Evolutionary conservation across 331 rosid genomes (phyloP).

Genomic region (Dryas integrifolia): DNA sequence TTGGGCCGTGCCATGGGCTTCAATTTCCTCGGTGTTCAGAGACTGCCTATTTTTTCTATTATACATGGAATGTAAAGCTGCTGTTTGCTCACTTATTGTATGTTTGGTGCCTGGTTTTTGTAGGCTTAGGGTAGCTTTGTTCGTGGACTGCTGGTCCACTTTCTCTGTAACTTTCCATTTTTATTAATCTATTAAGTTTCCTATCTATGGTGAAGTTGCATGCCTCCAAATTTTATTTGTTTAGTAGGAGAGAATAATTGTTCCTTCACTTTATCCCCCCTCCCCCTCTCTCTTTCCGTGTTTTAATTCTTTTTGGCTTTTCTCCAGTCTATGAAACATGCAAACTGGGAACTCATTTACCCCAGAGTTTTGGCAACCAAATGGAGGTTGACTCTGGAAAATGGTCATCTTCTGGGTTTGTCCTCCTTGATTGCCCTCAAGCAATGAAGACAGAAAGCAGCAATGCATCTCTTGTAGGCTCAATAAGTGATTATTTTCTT

Average conservation of each 20-base stretch:
- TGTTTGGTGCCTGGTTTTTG: too few species aligned
- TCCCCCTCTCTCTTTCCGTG: slow-evolving; percentile 7
- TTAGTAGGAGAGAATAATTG: neutral
- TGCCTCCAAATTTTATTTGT: neutral
- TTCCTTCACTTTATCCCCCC: neutral
- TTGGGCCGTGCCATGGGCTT: too few species aligned
- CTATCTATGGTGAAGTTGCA: neutral
- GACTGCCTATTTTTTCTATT: too few species aligned
- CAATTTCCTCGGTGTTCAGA: too few species aligned
- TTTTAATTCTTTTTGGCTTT: slow-evolving; percentile 17
- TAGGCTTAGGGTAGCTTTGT: too few species aligned
- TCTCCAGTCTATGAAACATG: slow-evolving; percentile 90
- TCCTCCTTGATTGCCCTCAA: slow-evolving; percentile 95
- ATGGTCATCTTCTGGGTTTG: slow-evolving; percentile 68
- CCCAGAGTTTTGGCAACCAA: slow-evolving; percentile 77
- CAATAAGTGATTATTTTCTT: slow-evolving; percentile 90
- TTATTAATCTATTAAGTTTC: too few species aligned
- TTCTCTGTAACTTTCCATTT: too few species aligned
- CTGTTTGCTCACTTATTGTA: too few species aligned
- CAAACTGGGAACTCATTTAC: slow-evolving; percentile 92
- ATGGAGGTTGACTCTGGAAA: slow-evolving; percentile 90
- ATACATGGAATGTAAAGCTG: too few species aligned
- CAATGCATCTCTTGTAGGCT: slow-evolving; percentile 91
- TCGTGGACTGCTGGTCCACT: too few species aligned
- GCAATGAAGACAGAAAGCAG: slow-evolving; percentile 94